Evolutionary conservation across 164 flowering plant genomes (phyloP), one percentile per base, ranked within the genome.

Genomic region (Vitis riparia): DNA sequence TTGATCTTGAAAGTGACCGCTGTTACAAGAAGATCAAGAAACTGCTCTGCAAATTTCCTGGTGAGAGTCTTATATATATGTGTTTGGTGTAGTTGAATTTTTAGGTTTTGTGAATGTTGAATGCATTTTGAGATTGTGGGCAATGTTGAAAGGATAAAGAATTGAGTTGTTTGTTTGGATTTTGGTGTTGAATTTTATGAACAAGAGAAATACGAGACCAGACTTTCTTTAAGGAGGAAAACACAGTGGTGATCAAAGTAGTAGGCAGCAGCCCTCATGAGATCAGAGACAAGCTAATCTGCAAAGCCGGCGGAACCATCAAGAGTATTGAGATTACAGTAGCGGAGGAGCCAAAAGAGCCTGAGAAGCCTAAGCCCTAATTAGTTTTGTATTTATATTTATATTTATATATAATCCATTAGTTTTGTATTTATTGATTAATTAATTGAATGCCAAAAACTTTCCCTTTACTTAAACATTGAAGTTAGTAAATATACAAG

Each of bases 171-270:
- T 63, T 62, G 50, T 29, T 30, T 70, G 9, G 14, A 0, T 58
- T 1, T 75, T 52, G 17, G 48, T 13, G 61, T 58, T 53, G 52
- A 15, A 56, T 65, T 66, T 74, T 71, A 56, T 68, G 73, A 65
- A 73, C 79, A 78, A 78, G 44, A 89, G 93, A 87, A 85, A 87
- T 91, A 13, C 80, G 81, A 64, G 84, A 86, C 81, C 91, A 86
- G 76, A 11, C 67, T 1, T 87, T 60, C 68, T 88, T 88, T 53
- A 84, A 81, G 70, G 85, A 90, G 78, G 15, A 67, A 0, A 81
- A 85, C 74, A 82, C 68, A 1, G 91, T 88, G 70, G 81, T 59
- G 0, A 88, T 89, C 78, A 82, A n/a, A 0, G 91, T 86, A 11
- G 68, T 78, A 0, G 80, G 88, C 66, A 82, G 90, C 72, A 74